A percentile compares a stretch with the other conserved stretches of the same genome.
Conservation (phyloP, 805 yeast genomes). For the Candida nitratophila region DNA sequence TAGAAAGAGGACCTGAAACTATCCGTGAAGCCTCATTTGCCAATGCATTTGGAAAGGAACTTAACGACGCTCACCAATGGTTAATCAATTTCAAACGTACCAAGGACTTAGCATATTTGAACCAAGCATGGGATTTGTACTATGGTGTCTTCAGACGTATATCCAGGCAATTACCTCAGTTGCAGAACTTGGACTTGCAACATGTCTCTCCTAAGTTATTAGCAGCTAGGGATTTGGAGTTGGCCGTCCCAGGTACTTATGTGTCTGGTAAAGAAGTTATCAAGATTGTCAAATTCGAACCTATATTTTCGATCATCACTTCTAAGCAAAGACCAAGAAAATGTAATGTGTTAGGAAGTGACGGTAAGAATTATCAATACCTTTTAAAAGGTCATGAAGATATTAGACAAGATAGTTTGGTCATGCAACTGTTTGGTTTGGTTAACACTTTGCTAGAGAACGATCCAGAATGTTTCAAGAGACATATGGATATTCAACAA, state of each 20-base stretch:
- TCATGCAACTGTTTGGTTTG: constrained; percentile 94
- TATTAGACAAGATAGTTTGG: constrained; percentile 93
- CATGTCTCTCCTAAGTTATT: constrained; percentile 89
- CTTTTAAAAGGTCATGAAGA: constrained; percentile 94
- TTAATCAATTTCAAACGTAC: constrained; percentile 77
- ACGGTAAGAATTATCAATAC: constrained; percentile 85
- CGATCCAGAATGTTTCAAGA: constrained; percentile 92
- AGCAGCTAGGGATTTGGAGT: constrained; percentile 67
- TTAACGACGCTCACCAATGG: constrained; percentile 93
- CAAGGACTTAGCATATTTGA: constrained; percentile 78
- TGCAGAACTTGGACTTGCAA: constrained; percentile 80
- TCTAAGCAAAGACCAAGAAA: constrained; percentile 96
- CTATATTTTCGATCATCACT: constrained; percentile 77
- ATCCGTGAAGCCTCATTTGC: constrained; percentile 88
- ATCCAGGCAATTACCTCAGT: constrained; percentile 80
- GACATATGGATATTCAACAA: constrained; percentile 88
- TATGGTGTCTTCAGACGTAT: constrained; percentile 90
- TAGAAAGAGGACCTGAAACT: constrained; percentile 86
- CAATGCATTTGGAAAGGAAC: constrained; percentile 88
- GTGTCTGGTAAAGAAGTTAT: constrained; percentile 76
- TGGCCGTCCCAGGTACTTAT: constrained; percentile 94
- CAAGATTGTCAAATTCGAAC: constrained; percentile 68
- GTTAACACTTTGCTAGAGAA: constrained; percentile 84
- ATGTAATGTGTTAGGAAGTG: constrained; percentile 72
- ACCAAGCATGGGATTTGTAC: constrained; percentile 97